Evolutionary conservation across 108 stramenopile genomes (phyloP).

Genomic region (Poteriospumella lacustris): DNA sequence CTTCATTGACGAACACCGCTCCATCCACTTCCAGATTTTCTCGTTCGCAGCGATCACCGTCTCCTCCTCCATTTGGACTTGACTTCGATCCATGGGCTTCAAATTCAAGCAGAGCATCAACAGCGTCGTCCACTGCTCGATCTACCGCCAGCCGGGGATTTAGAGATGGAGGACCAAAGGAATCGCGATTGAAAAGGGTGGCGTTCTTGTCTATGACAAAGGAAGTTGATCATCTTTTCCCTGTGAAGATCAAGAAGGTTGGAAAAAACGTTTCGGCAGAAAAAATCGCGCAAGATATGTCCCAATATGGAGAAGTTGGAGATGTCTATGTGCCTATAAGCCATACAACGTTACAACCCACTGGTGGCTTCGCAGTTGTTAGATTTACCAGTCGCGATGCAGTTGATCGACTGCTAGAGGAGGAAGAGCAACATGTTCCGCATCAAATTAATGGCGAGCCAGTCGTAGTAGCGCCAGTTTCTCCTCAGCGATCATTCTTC

Average conservation of each 20-base stretch:
- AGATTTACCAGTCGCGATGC: not conserved
- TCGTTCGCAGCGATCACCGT: too few species aligned
- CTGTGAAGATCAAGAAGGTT: not conserved
- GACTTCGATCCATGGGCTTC: not conserved
- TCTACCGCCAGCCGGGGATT: not conserved
- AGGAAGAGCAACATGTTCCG: not conserved
- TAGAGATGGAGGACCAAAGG: conserved; percentile 1
- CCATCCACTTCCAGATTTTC: too few species aligned
- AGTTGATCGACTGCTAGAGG: not conserved
- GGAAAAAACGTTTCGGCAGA: not conserved
- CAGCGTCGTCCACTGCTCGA: not conserved
- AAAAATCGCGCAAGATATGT: not conserved
- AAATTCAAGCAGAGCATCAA: not conserved
- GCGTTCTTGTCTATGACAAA: not conserved
- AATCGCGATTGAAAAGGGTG: not conserved
- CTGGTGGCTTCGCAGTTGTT: not conserved
- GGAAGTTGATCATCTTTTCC: not conserved
- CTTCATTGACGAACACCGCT: too few species aligned
- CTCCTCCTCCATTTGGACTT: not conserved
- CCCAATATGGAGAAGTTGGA: not conserved
- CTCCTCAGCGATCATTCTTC: not conserved
- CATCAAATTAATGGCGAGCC: not conserved
- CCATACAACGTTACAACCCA: not conserved
- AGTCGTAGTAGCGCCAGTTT: not conserved
- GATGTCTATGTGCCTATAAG: conserved; percentile 2